Evolutionary conservation across 805 yeast species (phyloP).

Genomic region (Lachancea kluyveri): DNA sequence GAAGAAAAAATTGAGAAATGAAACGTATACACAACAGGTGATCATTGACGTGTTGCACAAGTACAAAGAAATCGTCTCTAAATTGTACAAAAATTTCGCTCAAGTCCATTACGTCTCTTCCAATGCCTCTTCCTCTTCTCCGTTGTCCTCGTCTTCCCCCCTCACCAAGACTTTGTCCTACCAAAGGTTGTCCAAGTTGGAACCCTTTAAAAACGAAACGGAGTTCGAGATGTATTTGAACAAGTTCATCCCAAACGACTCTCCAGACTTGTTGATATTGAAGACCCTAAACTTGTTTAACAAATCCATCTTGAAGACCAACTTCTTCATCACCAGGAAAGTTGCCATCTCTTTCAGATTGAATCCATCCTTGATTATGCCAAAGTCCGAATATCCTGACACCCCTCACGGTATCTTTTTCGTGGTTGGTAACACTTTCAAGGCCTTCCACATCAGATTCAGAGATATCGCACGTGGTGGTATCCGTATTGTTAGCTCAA

Average conservation of each 20-base stretch:
- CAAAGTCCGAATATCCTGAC: conserved; percentile 81
- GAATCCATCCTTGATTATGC: conserved; percentile 73
- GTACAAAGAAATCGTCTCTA: conserved; percentile 66
- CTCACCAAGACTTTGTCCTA: conserved; percentile 77
- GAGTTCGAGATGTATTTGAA: conserved; percentile 67
- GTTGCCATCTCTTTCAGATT: conserved; percentile 92
- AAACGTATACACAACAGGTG: conserved; percentile 83
- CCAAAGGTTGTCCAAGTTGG: conserved; percentile 74
- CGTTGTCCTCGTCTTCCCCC: conserved; percentile 27
- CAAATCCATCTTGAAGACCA: conserved; percentile 83
- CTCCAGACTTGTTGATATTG: conserved; percentile 70
- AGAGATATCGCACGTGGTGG: conserved; percentile 98
- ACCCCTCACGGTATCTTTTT: conserved; percentile 93
- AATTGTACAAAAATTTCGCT: conserved; percentile 86
- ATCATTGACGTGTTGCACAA: conserved; percentile 70
- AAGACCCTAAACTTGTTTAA: conserved; percentile 80
- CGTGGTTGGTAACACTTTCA: conserved; percentile 91
- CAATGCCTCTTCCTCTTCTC: conserved; percentile 22
- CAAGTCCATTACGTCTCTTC: conserved; percentile 77
- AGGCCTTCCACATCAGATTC: conserved; percentile 96
- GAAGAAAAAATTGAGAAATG: conserved; percentile 85
- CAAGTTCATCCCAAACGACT: conserved; percentile 68
- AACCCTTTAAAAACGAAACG: conserved; percentile 65
- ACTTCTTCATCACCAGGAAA: conserved; percentile 88
- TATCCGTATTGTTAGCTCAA: conserved; percentile 86